Percentiles rank a stretch among this genome's conserved stretches.
phyloP scores from a whole-genome alignment of 2,329 filamentous ascomycete genomes.

The Cyclaneusma minus region DNA sequence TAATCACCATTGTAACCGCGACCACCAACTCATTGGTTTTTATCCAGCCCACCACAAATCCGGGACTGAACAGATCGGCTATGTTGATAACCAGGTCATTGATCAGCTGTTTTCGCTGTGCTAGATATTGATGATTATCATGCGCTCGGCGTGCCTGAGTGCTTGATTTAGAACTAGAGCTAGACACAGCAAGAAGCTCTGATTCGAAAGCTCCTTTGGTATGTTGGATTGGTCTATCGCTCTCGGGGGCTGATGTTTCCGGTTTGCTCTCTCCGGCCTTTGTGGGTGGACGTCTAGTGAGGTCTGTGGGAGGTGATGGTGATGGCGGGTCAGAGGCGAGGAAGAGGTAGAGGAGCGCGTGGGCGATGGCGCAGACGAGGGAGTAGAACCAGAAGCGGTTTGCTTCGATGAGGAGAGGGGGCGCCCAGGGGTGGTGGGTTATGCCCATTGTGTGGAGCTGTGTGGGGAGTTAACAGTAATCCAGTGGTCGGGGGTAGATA shows the following conservation, averaged over 20 bases:
- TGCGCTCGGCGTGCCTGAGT: too few species aligned
- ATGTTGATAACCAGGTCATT: conserved; percentile 37
- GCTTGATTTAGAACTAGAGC: too few species aligned
- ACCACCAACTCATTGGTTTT: conserved; percentile 32
- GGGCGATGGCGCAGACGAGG: conserved; percentile 33
- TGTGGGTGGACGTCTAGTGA: conserved; percentile 13
- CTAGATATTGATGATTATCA: too few species aligned
- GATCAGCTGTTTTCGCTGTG: conserved; percentile 21
- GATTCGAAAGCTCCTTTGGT: conserved; percentile 18
- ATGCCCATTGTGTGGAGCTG: conserved; percentile 33
- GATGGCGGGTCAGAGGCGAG: too few species aligned
- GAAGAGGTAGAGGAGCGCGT: conserved; percentile 26
- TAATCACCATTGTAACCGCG: conserved; percentile 41
- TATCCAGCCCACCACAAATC: conserved; percentile 44
- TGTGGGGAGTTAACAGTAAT: too few species aligned
- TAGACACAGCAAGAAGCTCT: conserved; percentile 8
- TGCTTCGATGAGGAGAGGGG: conserved; percentile 37
- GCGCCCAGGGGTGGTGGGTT: conserved; percentile 25
- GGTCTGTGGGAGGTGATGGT: too few species aligned
- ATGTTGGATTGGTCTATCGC: conserved; percentile 16
- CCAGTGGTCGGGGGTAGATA: too few species aligned
- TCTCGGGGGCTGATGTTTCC: neutral
- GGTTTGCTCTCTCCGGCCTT: neutral
- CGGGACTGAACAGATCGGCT: conserved; percentile 48
- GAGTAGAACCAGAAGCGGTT: conserved; percentile 58